These are phyloP conservation scores for Aspergillus sp. DNA, from an alignment of 2,329 filamentous ascomycete genomes.

Conservation along the genomic window DNA sequence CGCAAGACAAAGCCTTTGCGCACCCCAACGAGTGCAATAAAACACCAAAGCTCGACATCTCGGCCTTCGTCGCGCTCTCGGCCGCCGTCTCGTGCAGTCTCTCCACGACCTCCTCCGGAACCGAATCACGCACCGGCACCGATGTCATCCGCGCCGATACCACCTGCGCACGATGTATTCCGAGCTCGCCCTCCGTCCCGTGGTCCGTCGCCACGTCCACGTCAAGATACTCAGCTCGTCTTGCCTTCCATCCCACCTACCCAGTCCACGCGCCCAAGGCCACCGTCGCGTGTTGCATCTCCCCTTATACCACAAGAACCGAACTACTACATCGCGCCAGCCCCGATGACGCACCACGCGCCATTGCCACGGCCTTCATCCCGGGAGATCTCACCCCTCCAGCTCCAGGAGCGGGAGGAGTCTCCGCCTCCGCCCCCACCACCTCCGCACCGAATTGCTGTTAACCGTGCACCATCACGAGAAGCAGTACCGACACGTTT, in stretches of 20 bases:
- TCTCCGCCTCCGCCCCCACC: slow-evolving; percentile 82
- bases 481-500: slow-evolving; percentile 31
- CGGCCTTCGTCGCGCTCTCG: slow-evolving; percentile 17
- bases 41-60: slow-evolving; percentile 35
- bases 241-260: slow-evolving; percentile 17
- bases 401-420: slow-evolving; percentile 55
- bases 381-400: slow-evolving; percentile 25
- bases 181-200: slow-evolving; percentile 25
- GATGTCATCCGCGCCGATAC: not conserved
- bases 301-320: slow-evolving; percentile 10
- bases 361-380: slow-evolving; percentile 15
- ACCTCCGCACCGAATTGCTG: slow-evolving; percentile 67
- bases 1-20: slow-evolving; percentile 32
- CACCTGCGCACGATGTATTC: slow-evolving; percentile 8
- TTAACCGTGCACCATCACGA: slow-evolving; percentile 38
- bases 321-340: slow-evolving; percentile 8
- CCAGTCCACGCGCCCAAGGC: slow-evolving; percentile 2
- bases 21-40: slow-evolving; percentile 37
- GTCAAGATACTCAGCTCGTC: slow-evolving; percentile 11
- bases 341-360: slow-evolving; percentile 11
- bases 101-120: slow-evolving; percentile 4
- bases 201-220: slow-evolving; percentile 20
- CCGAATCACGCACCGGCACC: not conserved
- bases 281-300: slow-evolving; percentile 13
- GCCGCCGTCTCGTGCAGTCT: slow-evolving; percentile 15